These are phyloP conservation scores for Adansonia gregorii DNA, from an alignment of 441 rosid species.

Conservation along the genomic window DNA sequence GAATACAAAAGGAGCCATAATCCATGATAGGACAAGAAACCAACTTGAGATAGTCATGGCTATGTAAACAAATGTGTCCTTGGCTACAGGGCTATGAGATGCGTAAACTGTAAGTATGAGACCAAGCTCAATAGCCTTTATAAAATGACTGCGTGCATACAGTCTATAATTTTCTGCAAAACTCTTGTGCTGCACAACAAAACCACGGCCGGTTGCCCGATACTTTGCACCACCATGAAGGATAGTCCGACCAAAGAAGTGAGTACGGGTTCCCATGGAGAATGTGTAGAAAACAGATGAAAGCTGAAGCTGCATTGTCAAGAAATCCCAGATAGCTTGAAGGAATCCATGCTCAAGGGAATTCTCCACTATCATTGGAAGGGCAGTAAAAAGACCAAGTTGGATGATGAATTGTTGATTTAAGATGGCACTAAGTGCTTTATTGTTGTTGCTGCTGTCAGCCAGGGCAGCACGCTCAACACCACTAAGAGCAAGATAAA, in stretches of 20 bases:
- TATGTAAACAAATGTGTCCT: conserved; percentile 61
- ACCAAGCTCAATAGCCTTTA: conserved; percentile 89
- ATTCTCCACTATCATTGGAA: conserved; percentile 89
- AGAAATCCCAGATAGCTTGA: conserved; percentile 81
- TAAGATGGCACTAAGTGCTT: conserved; percentile 70
- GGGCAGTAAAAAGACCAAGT: conserved; percentile 86
- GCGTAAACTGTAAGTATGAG: conserved; percentile 80
- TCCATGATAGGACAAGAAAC: conserved; percentile 10
- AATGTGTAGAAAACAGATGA: conserved; percentile 90
- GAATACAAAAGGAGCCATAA: conserved; percentile 1
- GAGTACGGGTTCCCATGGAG: conserved; percentile 94
- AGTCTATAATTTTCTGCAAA: conserved; percentile 85
- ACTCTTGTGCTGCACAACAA: conserved; percentile 83
- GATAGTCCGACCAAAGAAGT: conserved; percentile 84
- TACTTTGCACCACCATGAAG: conserved; percentile 94
- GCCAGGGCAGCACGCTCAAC: conserved; percentile 51
- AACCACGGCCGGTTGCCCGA: conserved; percentile 91
- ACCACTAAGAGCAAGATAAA: conserved; percentile 71
- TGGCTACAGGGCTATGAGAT: conserved; percentile 63
- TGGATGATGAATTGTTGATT: conserved; percentile 88
- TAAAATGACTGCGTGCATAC: conserved; percentile 82
- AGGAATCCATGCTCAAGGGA: conserved; percentile 91
- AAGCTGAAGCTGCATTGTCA: conserved; percentile 84
- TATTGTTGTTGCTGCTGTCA: conserved; percentile 45
- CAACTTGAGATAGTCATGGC: conserved; percentile 16